phyloP scores from a whole-genome alignment of 2,329 filamentous ascomycete species.

The Dactylellina leptospora region DNA sequence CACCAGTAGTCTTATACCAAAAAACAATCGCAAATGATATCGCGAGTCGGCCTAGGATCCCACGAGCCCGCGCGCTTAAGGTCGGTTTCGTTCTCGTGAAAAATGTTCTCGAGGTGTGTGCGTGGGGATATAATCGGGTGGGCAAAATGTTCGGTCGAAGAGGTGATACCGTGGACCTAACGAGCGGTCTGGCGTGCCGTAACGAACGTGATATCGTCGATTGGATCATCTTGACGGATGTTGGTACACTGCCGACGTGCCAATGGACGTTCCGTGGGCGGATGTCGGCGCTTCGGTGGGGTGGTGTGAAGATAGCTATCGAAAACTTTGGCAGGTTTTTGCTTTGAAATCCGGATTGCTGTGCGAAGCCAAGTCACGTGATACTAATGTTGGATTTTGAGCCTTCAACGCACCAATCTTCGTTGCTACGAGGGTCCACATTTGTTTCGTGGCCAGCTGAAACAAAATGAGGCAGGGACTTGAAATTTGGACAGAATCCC shows the following conservation, averaged over 20 bases:
- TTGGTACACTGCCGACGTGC: constrained; percentile 4
- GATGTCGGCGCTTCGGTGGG: constrained; percentile 24
- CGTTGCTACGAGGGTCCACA: too few relatives aligned
- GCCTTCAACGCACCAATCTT: too few relatives aligned
- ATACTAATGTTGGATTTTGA: too few relatives aligned
- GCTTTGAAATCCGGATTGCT: constrained; percentile 44
- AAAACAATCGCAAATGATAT: constrained; percentile 81
- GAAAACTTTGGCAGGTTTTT: constrained; percentile 20
- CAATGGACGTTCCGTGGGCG: background rate
- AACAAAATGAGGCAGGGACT: too few relatives aligned
- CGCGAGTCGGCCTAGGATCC: constrained; percentile 77
- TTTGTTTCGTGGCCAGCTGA: too few relatives aligned
- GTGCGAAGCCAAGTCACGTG: background rate
- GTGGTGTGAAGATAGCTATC: constrained; percentile 4
- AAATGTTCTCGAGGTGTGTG: constrained; percentile 34
- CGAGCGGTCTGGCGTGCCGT: constrained; percentile 41
- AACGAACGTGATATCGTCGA: constrained; percentile 53
- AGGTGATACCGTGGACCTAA: constrained; percentile 43
- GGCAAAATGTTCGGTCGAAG: constrained; percentile 24
- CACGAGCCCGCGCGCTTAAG: constrained; percentile 80
- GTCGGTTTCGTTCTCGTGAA: constrained; percentile 69
- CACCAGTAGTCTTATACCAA: constrained; percentile 89
- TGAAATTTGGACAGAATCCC: too few relatives aligned
- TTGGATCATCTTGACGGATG: constrained; percentile 17
- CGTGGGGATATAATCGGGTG: constrained; percentile 15